These are phyloP conservation scores for Eremothecium cymbalariae DNA, from an alignment of 1,139 yeast species.

Conservation along the genomic window DNA sequence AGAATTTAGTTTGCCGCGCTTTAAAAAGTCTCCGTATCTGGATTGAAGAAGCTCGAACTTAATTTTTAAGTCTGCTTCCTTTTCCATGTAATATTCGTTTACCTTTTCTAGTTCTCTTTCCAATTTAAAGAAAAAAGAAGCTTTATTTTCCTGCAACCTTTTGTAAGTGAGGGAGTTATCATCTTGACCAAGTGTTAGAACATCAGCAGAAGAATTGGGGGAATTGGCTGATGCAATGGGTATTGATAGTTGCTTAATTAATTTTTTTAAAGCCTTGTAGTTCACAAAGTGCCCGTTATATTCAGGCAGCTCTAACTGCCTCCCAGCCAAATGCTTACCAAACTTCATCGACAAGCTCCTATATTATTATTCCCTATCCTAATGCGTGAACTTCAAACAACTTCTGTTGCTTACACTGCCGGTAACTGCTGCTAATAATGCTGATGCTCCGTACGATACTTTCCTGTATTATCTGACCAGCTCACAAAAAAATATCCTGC, in stretches of 20 bases:
- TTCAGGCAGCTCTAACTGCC: constrained; percentile 92
- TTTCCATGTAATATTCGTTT: constrained; percentile 78
- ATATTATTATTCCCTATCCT: too few species aligned
- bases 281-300: constrained; percentile 90
- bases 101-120: constrained; percentile 95
- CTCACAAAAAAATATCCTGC: too few species aligned
- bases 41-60: constrained; percentile 68
- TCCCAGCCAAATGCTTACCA: constrained; percentile 88
- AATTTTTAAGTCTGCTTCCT: constrained; percentile 76
- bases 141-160: constrained; percentile 79
- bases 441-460: too few species aligned
- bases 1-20: constrained; percentile 39
- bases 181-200: constrained; percentile 20
- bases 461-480: too few species aligned
- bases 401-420: too few species aligned
- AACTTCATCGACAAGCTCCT: constrained; percentile 59
- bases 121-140: constrained; percentile 83
- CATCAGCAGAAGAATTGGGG: constrained; percentile 14
- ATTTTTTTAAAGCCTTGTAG: constrained; percentile 75
- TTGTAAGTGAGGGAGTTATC: constrained; percentile 37
- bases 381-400: too few species aligned
- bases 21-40: constrained; percentile 55
- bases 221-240: constrained; percentile 26
- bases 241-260: constrained; percentile 60
- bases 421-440: too few species aligned